Conservation (phyloP, 2,329 filamentous ascomycete species). For the Orbilia oligospora region DNA sequence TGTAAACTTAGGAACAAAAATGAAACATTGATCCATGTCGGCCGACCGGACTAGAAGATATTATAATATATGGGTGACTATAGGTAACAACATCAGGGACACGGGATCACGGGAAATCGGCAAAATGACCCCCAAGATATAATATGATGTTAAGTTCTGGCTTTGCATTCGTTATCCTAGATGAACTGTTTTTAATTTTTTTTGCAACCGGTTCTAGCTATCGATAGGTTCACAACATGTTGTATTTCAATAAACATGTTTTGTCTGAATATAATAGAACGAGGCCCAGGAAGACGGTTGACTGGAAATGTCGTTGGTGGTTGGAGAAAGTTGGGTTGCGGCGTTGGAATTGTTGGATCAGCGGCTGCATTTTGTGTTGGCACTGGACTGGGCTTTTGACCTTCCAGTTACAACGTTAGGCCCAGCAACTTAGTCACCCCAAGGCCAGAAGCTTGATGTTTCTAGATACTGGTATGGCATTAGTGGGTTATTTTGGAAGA, state of each 20-base stretch:
- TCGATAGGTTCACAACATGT: conserved; percentile 3
- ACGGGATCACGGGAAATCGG: conserved; percentile 27
- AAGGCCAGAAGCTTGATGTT: neutral
- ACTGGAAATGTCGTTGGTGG: too few species aligned
- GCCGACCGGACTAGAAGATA: neutral
- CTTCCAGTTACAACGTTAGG: conserved; percentile 21
- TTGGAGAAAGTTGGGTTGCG: conserved; percentile 4
- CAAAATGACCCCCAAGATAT: neutral
- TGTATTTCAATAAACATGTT: conserved; percentile 5
- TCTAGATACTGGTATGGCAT: neutral
- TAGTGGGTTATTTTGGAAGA: neutral
- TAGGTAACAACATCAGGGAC: conserved; percentile 16
- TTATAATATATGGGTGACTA: neutral
- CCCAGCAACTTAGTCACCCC: neutral
- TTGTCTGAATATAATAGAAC: neutral
- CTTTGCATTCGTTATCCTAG: neutral
- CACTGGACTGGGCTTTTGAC: neutral
- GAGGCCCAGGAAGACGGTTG: too few species aligned
- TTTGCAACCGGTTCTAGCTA: neutral
- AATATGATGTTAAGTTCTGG: neutral
- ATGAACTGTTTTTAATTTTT: neutral
- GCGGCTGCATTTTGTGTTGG: conserved; percentile 33
- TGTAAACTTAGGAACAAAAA: conserved; percentile 5
- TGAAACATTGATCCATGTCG: conserved; percentile 21
- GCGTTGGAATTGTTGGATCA: conserved; percentile 46